Conservation (phyloP, 2,329 filamentous ascomycete genomes). For the Aureobasidium sp. region DNA sequence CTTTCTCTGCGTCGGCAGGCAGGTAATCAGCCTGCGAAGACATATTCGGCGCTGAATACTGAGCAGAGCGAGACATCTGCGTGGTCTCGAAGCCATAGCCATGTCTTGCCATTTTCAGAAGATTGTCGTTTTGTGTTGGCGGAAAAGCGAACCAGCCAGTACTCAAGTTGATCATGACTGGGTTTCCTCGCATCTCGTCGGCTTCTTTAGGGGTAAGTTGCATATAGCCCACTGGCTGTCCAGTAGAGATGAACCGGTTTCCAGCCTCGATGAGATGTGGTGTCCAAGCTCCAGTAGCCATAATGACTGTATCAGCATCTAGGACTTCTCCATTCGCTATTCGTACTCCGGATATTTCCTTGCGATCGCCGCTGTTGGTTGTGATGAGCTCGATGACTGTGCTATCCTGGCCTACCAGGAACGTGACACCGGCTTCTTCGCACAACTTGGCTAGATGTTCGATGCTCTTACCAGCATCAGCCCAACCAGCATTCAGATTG, state of each 20-base stretch:
- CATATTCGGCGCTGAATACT: constrained; percentile 17
- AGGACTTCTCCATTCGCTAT: neutral
- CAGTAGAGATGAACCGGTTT: constrained; percentile 52
- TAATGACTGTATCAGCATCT: constrained; percentile 20
- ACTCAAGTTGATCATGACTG: constrained; percentile 62
- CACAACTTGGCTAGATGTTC: neutral
- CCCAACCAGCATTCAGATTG: constrained; percentile 3
- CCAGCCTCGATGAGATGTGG: constrained; percentile 20
- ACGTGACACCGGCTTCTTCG: neutral
- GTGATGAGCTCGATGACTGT: neutral
- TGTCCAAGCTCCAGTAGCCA: constrained; percentile 25
- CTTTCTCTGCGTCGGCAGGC: neutral
- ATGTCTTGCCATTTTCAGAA: constrained; percentile 41
- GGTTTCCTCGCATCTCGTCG: constrained; percentile 52
- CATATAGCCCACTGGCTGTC: constrained; percentile 70
- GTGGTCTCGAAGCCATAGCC: constrained; percentile 33
- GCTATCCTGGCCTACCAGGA: neutral
- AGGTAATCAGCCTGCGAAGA: neutral
- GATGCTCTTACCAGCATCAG: neutral
- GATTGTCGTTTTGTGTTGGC: constrained; percentile 38
- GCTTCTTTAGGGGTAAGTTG: constrained; percentile 63
- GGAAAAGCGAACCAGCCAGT: constrained; percentile 65
- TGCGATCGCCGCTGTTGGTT: no score
- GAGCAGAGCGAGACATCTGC: constrained; percentile 29
- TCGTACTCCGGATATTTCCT: neutral